Base-by-base conservation (phyloP, 345 rosid species). In the Salix suchowensis region DNA sequence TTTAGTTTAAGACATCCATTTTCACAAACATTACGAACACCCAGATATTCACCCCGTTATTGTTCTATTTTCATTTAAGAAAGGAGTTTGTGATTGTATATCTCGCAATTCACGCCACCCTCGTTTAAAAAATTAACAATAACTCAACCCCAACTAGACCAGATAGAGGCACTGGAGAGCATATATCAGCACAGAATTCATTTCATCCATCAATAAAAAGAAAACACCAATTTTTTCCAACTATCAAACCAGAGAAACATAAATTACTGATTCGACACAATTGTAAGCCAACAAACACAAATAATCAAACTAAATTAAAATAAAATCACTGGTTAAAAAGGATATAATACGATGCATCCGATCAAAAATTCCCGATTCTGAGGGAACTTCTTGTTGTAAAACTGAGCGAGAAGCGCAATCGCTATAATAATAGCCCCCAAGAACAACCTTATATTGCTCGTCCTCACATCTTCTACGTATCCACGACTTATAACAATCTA, bases 351-450 rank as follows among this genome's bases (percentile, higher is more conserved):
- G 73, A 96, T 91, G 91, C 99, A 96, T 55, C 79, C 90, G 76
- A 96, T 91, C 86, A 94, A 81, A 79, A 94, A 94, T 52, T 92
- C 90, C 6, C 87, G 81, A 74, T 96, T 96, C 88, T 96, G 97
- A 2, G 98, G 98, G 83, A 96, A 96, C 79, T 96, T 96, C 89
- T 94, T 96, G 68, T 94, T 96, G 97, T 96, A 96, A 76, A 96
- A 96, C 87, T 96, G 99, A 65, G 98, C 98, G 77, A 92, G 74
- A 65, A 96, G 93, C 67, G 99, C 99, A 67, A 94, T 89, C 2
- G 72, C 78, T 68, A 96, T 92, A 39, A 94, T 88, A 11, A 91
- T 77, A 42, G 87, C 54, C 62, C 99, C 99, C 71, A 94, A 61
- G 40, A 90, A 71, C 90, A 96, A 61, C 67, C 88, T 88, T 5